Percentiles rank a stretch among this genome's conserved stretches.
These are phyloP conservation scores for Heterobasidion parviporum DNA, from an alignment of 1,284 basidiomycete species.

Conservation along the genomic window DNA sequence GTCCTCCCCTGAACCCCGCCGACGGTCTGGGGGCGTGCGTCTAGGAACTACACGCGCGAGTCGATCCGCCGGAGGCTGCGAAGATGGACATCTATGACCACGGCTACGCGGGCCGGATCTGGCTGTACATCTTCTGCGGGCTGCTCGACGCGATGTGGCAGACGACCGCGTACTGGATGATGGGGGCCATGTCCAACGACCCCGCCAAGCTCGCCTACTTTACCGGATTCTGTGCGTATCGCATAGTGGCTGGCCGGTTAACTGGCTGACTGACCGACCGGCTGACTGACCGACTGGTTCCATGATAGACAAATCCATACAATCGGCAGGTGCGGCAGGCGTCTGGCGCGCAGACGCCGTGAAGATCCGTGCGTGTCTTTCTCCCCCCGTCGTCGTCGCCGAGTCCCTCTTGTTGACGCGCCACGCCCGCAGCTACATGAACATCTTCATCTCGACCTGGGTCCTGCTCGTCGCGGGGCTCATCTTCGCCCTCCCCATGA, in stretches of 20 bases:
- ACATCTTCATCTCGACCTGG: conserved; percentile 37
- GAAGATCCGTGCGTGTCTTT: conserved; percentile 22
- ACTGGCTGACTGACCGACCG: neutral
- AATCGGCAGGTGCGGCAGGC: conserved; percentile 35
- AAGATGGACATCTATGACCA: conserved; percentile 47
- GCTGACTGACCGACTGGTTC: neutral
- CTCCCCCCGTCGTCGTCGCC: neutral
- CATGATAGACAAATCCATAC: conserved; percentile 31
- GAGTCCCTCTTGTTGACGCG: conserved; percentile 1
- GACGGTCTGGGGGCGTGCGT: neutral
- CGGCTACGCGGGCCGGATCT: conserved; percentile 42
- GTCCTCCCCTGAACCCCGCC: neutral
- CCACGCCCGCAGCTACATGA: conserved; percentile 25
- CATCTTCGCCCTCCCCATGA: conserved; percentile 37
- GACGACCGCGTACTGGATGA: conserved; percentile 50
- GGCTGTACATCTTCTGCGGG: conserved; percentile 52
- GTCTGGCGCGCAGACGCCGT: conserved; percentile 35
- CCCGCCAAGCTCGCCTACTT: conserved; percentile 38
- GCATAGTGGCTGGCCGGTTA: neutral
- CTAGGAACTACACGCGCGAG: conserved; percentile 53
- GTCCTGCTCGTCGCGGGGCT: conserved; percentile 31
- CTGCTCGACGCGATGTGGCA: conserved; percentile 54
- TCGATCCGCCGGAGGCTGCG: conserved; percentile 25
- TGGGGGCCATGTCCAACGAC: conserved; percentile 41
- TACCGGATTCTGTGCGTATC: conserved; percentile 34